These are phyloP conservation scores for Seiridium cupressi DNA, from an alignment of 2,329 filamentous ascomycete species.

Conservation along the genomic window DNA sequence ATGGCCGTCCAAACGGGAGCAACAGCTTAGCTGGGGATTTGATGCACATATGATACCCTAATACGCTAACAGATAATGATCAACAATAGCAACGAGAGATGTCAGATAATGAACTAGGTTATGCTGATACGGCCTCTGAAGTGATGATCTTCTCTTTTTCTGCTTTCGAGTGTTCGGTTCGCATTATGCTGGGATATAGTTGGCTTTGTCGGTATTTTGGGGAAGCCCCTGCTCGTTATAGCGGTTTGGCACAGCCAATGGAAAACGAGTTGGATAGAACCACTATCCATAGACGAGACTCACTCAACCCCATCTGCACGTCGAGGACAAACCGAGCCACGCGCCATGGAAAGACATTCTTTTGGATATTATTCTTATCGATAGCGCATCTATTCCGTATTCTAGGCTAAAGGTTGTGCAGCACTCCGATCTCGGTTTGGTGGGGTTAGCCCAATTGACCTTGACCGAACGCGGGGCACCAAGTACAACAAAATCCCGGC, in stretches of 20 bases:
- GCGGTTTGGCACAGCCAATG: too few relatives aligned
- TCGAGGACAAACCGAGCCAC: too few relatives aligned
- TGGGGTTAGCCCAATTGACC: background rate
- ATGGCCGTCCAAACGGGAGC: background rate
- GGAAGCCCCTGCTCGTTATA: too few relatives aligned
- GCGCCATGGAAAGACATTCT: too few relatives aligned
- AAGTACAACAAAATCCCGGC: constrained; percentile 5
- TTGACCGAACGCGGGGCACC: constrained; percentile 16
- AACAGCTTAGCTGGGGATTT: background rate
- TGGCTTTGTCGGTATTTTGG: too few relatives aligned
- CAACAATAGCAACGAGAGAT: constrained; percentile 19
- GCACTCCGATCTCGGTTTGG: constrained; percentile 8
- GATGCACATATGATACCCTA: constrained; percentile 29
- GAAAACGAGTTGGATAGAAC: too few relatives aligned
- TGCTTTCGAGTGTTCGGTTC: too few relatives aligned
- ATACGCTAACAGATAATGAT: constrained; percentile 21
- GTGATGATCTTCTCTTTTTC: too few relatives aligned
- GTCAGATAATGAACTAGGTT: background rate
- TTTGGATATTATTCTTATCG: background rate
- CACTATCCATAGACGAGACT: too few relatives aligned
- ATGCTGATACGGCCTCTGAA: too few relatives aligned
- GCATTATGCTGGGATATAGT: too few relatives aligned
- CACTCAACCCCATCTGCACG: too few relatives aligned
- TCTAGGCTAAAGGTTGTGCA: background rate
- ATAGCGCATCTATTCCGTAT: background rate